Conservation (phyloP, 2,329 filamentous ascomycete genomes). For the Diplodia sapinea region DNA sequence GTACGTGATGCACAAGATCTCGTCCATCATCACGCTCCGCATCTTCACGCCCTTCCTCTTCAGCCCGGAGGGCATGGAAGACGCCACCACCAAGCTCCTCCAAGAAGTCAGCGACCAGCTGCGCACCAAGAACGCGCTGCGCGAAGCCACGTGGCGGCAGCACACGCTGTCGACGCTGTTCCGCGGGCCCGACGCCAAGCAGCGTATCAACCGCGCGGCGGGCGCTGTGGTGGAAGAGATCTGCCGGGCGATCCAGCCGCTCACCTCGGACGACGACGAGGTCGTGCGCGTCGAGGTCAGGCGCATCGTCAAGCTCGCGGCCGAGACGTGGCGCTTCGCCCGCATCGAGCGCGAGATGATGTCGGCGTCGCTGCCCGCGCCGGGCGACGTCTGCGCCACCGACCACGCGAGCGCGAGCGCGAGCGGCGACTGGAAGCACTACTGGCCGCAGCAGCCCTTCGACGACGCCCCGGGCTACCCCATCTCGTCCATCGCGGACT, state of each 20-base stretch:
- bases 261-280: slow-evolving; percentile 54
- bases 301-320: slow-evolving; percentile 63
- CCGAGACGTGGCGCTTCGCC: slow-evolving; percentile 64
- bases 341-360: slow-evolving; percentile 63
- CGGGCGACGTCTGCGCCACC: slow-evolving; percentile 38
- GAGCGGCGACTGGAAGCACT: slow-evolving; percentile 40
- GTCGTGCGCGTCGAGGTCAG: slow-evolving; percentile 59
- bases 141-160: slow-evolving; percentile 64
- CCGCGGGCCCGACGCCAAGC: slow-evolving; percentile 62
- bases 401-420: slow-evolving; percentile 35
- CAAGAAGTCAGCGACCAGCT: slow-evolving; percentile 62
- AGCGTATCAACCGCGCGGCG: slow-evolving; percentile 62
- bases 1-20: slow-evolving; percentile 62
- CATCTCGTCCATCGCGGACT: slow-evolving; percentile 36
- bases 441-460: slow-evolving; percentile 45
- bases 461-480: slow-evolving; percentile 42
- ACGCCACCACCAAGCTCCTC: slow-evolving; percentile 48
- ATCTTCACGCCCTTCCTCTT: slow-evolving; percentile 66
- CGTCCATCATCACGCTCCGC: slow-evolving; percentile 61
- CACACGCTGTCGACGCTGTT: slow-evolving; percentile 64
- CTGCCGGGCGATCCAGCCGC: slow-evolving; percentile 59
- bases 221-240: slow-evolving; percentile 64
- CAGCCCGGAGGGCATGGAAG: slow-evolving; percentile 54
- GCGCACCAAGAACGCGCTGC: slow-evolving; percentile 61
- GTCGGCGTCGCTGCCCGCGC: slow-evolving; percentile 55